A percentile compares a stretch with the other conserved stretches of the same genome.
Conservation (phyloP, 2,329 filamentous ascomycete genomes). For the Fusarium stilboides region DNA sequence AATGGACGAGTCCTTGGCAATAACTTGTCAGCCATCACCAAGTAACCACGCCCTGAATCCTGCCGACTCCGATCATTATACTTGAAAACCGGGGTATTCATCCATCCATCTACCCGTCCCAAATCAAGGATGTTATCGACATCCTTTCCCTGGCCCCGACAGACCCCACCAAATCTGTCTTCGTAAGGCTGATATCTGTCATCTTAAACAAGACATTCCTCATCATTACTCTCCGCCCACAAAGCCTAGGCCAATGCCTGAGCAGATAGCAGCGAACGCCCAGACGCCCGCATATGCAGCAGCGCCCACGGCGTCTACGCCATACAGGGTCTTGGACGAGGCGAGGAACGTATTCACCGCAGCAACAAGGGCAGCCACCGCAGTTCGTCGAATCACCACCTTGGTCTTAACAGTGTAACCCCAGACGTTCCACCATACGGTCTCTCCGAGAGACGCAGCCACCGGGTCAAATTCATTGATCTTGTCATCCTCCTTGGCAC, state of each 20-base stretch:
- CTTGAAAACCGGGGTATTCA: conserved; percentile 35
- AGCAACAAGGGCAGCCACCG: conserved; percentile 70
- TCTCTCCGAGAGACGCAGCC: conserved; percentile 77
- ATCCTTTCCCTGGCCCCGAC: conserved; percentile 9
- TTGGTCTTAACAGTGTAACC: conserved; percentile 75
- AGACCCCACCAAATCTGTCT: conserved; percentile 7
- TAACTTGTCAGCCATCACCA: conserved; percentile 12
- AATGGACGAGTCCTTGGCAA: conserved; percentile 6
- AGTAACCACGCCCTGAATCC: conserved; percentile 27
- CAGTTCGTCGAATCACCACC: conserved; percentile 75
- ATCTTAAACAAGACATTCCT: conserved; percentile 13
- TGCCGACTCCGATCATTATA: conserved; percentile 28
- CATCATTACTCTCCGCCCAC: conserved; percentile 61
- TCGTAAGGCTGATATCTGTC: conserved; percentile 38
- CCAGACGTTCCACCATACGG: conserved; percentile 80
- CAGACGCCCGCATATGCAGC: conserved; percentile 81
- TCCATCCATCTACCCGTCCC: conserved; percentile 36
- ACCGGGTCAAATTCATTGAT: conserved; percentile 73
- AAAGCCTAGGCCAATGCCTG: conserved; percentile 69
- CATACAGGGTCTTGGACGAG: conserved; percentile 76
- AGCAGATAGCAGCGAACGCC: conserved; percentile 74
- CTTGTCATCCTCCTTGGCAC: conserved; percentile 64
- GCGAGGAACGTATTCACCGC: conserved; percentile 74
- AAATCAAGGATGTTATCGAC: conserved; percentile 26
- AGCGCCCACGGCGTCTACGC: conserved; percentile 79